phyloP scores from a whole-genome alignment of 805 yeast genomes.

The Zygoascus biomembranicola region DNA sequence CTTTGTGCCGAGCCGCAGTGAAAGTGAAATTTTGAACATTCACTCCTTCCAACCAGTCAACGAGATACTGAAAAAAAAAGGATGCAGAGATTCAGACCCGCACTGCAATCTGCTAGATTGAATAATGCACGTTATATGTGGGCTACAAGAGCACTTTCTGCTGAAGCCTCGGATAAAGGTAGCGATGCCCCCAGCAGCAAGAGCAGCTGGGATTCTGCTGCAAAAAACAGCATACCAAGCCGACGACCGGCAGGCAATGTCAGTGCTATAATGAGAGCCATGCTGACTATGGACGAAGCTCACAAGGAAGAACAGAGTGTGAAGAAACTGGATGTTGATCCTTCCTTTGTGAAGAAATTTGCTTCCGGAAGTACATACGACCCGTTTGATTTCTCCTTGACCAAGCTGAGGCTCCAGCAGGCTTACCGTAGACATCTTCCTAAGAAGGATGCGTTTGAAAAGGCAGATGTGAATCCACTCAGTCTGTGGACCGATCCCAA shows the following conservation, averaged over 20 bases:
- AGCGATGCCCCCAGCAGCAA: background rate
- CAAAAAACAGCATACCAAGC: background rate
- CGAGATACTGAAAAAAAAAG: too few species aligned
- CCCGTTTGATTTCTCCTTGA: slow-evolving; percentile 71
- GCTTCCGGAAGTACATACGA: slow-evolving; percentile 53
- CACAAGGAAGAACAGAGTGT: slow-evolving; percentile 1
- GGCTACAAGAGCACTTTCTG: background rate
- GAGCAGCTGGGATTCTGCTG: background rate
- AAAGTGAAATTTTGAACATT: too few species aligned
- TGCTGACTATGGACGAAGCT: background rate
- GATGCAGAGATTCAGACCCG: too few species aligned
- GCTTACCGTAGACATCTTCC: slow-evolving; percentile 2
- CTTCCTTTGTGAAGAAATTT: slow-evolving; percentile 39
- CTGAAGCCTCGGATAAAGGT: background rate
- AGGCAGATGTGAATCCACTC: slow-evolving; percentile 22
- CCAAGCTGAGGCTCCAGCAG: slow-evolving; percentile 43
- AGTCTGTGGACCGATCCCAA: slow-evolving; percentile 48
- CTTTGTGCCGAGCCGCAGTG: too few species aligned
- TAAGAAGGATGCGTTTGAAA: slow-evolving; percentile 18
- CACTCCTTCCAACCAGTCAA: too few species aligned
- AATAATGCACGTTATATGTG: background rate
- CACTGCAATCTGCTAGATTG: background rate
- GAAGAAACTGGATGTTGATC: slow-evolving; percentile 21
- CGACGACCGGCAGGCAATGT: background rate
- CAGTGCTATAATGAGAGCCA: background rate